phyloP scores from a whole-genome alignment of 2,329 filamentous ascomycete genomes.

The Apiospora aurea region DNA sequence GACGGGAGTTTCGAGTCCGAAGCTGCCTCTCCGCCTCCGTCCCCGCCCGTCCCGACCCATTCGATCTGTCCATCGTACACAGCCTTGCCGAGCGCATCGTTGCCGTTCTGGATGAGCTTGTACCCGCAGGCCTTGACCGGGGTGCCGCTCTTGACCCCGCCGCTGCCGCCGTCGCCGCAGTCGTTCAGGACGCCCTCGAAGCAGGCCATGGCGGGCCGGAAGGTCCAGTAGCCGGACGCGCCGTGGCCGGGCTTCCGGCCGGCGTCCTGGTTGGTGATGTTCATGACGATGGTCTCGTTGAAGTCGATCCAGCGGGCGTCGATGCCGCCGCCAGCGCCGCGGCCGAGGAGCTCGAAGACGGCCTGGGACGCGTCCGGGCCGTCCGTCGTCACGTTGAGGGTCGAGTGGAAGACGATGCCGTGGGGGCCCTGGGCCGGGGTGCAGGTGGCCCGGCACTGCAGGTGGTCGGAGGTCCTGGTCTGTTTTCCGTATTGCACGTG shows the following conservation, averaged over 20 bases:
- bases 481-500: background rate
- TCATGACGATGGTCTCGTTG: background rate
- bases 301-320: background rate
- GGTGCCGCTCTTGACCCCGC: background rate
- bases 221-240: background rate
- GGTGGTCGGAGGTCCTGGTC: background rate
- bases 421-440: background rate
- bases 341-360: background rate
- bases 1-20: background rate
- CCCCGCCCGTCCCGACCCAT: background rate
- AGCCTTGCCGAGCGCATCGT: background rate
- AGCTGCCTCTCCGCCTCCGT: background rate
- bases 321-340: background rate
- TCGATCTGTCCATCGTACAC: background rate
- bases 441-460: background rate
- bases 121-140: background rate
- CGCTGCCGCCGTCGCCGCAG: background rate
- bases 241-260: background rate
- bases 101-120: background rate
- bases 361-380: background rate
- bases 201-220: background rate
- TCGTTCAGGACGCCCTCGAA: background rate
- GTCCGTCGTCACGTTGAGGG: background rate
- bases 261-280: background rate
- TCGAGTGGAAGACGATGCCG: background rate